Base-by-base conservation (phyloP, 768 basidiomycete species). In the Xerocomellus chrysenteron region DNA sequence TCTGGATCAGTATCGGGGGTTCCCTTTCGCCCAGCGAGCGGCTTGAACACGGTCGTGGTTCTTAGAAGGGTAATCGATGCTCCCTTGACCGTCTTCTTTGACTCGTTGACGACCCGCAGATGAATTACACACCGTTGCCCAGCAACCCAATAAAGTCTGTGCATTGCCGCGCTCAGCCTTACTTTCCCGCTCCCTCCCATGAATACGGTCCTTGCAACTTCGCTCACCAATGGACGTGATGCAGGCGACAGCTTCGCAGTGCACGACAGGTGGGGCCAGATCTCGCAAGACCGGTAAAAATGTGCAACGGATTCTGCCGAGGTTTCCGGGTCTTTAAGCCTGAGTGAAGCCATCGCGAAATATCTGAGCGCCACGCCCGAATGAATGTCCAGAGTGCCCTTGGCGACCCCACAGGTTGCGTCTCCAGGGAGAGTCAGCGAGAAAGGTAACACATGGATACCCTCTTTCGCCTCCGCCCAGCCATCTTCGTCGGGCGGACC, bases 221-320 rank as follows among this genome's bases (percentile, higher is more conserved):
- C 79, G 30, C 82, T 82, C 58, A 81, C 79, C 14, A 93, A 69
- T 3, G 87, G 85, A 39, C 80, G 76, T 14, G 79, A 72, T 4
- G 84, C 79, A 4, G 88, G 79, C 2, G 83, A 78, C 17, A 97
- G 81, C 21, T 86, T 76, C 5, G 75, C 54, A 19, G 79, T 73
- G 4, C 88, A 82, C 55, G 90, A 80, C 19, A 94, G 71, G 45
- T 82, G 82, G 2, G 93, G 92, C 83, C 86, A 92, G 30, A 95
- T 76, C 51, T 86, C 83, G 69, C 92, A 87, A 45, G 85, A 75
- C 10, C 94, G 84, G 69, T 94, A 96, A 70, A 95, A 94, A 72
- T 97, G 94, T 4, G 93, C 88, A 35, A 95, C 87, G 4, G 90
- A 91, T 14, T 82, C 79, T 61, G 80, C 80, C 28, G 76, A 75